Evolutionary conservation across 1,139 yeast species (phyloP).

Genomic region (Hemisphaericaspora xylofermentans): DNA sequence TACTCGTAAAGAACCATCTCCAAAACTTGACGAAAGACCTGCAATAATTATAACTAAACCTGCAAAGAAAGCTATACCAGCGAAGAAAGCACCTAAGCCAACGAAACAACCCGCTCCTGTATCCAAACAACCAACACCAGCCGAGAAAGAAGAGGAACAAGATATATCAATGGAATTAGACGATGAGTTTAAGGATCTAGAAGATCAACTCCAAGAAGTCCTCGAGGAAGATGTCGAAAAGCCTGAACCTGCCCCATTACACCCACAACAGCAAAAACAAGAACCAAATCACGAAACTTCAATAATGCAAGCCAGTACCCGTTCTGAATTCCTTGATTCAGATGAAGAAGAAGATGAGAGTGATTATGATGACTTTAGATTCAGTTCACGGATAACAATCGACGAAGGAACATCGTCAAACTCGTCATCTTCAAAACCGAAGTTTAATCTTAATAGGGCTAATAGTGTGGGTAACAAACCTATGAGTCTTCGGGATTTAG

Average conservation of each 20-base stretch:
- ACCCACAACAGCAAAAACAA: background rate
- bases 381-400: constrained; percentile 21
- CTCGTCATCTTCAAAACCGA: background rate
- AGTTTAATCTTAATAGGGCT: constrained; percentile 2
- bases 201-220: constrained; percentile 45
- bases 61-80: constrained; percentile 3
- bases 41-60: constrained; percentile 3
- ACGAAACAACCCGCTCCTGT: background rate
- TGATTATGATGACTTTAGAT: constrained; percentile 27
- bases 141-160: background rate
- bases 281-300: constrained; percentile 1
- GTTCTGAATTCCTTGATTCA: background rate
- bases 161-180: constrained; percentile 24
- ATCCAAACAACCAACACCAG: background rate
- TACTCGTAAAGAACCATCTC: background rate
- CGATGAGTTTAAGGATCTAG: constrained; percentile 47
- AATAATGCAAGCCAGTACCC: background rate
- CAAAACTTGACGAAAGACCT: constrained; percentile 2
- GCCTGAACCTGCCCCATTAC: background rate
- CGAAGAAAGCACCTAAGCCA: constrained; percentile 2
- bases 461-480: constrained; percentile 22
- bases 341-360: constrained; percentile 25
- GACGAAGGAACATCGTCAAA: constrained; percentile 19
- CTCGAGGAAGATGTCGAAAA: constrained; percentile 27
- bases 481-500: constrained; percentile 40